Base-by-base conservation (phyloP, 768 basidiomycete genomes). In the Mycena pura region DNA sequence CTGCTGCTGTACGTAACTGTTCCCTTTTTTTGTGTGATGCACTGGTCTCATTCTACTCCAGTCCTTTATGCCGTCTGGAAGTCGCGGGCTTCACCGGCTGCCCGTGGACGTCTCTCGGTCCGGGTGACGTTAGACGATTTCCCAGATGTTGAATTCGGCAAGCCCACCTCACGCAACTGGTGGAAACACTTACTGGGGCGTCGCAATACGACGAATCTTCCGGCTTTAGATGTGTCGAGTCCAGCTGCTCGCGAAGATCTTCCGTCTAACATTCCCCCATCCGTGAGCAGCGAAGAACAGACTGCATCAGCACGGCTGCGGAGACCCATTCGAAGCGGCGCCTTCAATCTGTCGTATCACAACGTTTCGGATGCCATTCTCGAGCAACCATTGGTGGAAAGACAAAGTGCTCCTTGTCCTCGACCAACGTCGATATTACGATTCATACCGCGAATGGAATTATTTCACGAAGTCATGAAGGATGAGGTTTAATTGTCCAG, bases 31-130 rank as follows among this genome's bases (percentile, higher is more conserved):
- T 22, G 27, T 27, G 15, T 31, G 5, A 27, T 28, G 39, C 21
- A 50, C 25, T n/a, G n/a, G n/a, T 50, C 63, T 64, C 62, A 61
- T 50, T 67, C 31, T 9, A 54, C 29, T 11, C 48, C 34, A 89
- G 87, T 88, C 56, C 38, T 84, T 10, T 84, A 79, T 68, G 84
- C 86, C 3, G 81, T 83, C 31, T 85, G 82, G 79, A 82, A 78
- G 66, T 81, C 85, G 21, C 80, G 79, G 17, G 75, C 77, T 19
- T 82, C 82, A 4, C 78, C 82, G 17, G 78, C 78, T 17, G 81
- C 80, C 22, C 81, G 82, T 24, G 86, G 87, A 13, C 79, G 87
- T 15, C 77, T 89, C 25, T 86, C 86, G 1, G 69, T 88, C 27
- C 74, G 73, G 6, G 74, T 83, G 25, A 80, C 82, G 2, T 73